These are phyloP conservation scores for Yarrowia osloensis DNA, from an alignment of 805 yeast genomes.

Conservation along the genomic window DNA sequence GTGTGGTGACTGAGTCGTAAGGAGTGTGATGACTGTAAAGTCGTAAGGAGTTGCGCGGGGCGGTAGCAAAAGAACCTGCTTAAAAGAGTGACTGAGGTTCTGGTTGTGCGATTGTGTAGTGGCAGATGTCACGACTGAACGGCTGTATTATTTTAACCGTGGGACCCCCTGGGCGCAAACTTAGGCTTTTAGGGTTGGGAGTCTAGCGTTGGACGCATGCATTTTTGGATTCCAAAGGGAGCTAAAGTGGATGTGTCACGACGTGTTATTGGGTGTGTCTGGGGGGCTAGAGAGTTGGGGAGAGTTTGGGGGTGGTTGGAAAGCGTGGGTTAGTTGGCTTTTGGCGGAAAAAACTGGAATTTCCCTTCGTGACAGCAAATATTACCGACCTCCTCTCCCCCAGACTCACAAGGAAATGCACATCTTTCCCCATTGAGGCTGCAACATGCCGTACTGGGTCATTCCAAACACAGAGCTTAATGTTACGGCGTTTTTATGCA, in stretches of 20 bases:
- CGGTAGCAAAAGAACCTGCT: too few species aligned
- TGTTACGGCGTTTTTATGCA: neutral
- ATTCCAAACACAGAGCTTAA: constrained; percentile 11
- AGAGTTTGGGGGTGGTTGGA: neutral
- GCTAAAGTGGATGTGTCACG: neutral
- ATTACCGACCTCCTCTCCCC: neutral
- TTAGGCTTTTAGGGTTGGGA: neutral
- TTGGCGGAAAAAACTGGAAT: neutral
- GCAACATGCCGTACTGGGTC: constrained; percentile 17
- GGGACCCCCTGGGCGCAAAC: neutral
- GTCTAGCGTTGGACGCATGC: neutral
- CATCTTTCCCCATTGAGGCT: neutral
- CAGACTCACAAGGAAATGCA: neutral
- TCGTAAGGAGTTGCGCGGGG: too few species aligned
- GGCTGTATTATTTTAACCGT: neutral
- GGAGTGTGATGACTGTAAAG: too few species aligned
- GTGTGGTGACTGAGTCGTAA: constrained; percentile 7
- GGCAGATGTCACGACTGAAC: too few species aligned
- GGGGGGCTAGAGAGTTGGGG: neutral
- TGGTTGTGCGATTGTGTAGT: too few species aligned
- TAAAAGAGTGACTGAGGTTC: neutral
- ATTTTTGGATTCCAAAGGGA: constrained; percentile 1
- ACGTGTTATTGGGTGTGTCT: neutral
- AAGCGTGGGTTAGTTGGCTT: neutral
- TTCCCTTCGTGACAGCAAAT: neutral